Base-by-base conservation (phyloP, 2,329 filamentous ascomycete species). In the Thelonectria rubi region DNA sequence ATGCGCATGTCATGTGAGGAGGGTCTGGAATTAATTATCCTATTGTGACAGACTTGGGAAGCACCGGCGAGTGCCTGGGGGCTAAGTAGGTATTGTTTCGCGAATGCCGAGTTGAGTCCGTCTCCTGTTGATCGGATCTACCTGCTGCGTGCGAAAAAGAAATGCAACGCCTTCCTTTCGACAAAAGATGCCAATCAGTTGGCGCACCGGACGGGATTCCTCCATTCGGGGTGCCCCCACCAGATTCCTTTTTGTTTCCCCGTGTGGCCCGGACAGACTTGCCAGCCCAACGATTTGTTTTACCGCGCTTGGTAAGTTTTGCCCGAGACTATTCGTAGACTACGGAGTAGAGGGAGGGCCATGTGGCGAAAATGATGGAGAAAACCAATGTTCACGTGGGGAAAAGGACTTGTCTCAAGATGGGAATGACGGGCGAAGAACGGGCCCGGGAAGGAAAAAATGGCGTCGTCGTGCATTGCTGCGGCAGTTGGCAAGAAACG, bases 251-350 rank as follows among this genome's bases (percentile, higher is more conserved):
- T 37, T 37, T 30, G 47, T 42, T 47, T 49, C 32, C 26, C 56
- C 30, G 43, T 42, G 53, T 60, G 66, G 68, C 20, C 55, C 65
- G 66, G 68, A 18, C 57, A 68, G 57, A 70, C 63, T 69, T 69
- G 65, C 66, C 62, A 54, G 52, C 52, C 30, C 15, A 54, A 61
- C 39, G 30, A 30, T 20, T 15, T 43, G n/a, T n/a, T 32, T n/a
- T 32, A 45, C 55, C 47, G 17, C 37, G 21, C 45, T 55, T 63
- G 54, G 48, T 53, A 54, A 55, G 54, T 62, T 51, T 52, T 61
- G 18, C 32, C 57, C 17, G 56, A 45, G 39, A 42, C 56, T 65
- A 62, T n/a, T n/a, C n/a, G n/a, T n/a, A n/a, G n/a, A n/a, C n/a
- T n/a, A n/a, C n/a, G n/a, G n/a, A n/a, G n/a, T n/a, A 51, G 32